phyloP scores from a whole-genome alignment of 768 basidiomycete genomes.

The Serendipita indica region DNA sequence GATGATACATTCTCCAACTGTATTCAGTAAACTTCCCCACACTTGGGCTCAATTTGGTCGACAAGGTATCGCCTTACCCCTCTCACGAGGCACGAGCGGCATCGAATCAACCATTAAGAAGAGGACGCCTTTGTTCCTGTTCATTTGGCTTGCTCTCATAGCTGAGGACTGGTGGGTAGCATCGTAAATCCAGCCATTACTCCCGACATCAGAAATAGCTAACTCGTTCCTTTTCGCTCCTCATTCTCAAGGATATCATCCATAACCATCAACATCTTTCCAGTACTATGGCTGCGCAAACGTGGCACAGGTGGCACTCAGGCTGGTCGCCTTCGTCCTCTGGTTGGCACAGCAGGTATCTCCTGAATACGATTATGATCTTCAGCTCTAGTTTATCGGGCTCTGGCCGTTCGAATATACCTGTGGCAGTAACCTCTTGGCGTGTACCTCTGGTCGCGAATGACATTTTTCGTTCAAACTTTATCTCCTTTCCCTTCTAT shows the following conservation, averaged over 20 bases:
- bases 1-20: too few species aligned
- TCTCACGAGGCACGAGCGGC: too few species aligned
- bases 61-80: too few species aligned
- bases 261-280: constrained; percentile 56
- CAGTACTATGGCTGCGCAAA: constrained; percentile 89
- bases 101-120: constrained; percentile 69
- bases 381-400: constrained; percentile 50
- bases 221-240: constrained; percentile 50
- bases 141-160: constrained; percentile 94
- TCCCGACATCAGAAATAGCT: background rate
- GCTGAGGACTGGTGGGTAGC: constrained; percentile 93
- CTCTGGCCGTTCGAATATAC: background rate
- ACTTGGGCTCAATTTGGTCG: too few species aligned
- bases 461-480: too few species aligned
- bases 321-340: constrained; percentile 73
- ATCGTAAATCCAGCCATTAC: constrained; percentile 47
- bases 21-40: too few species aligned
- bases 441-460: too few species aligned
- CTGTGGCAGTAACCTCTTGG: background rate
- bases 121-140: constrained; percentile 79
- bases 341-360: constrained; percentile 83
- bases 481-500: too few species aligned
- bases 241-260: constrained; percentile 79
- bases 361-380: constrained; percentile 86
- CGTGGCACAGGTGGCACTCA: constrained; percentile 85